Evolutionary conservation across 2,329 filamentous ascomycete genomes (phyloP).

Genomic region (Arthrobotrys megalospora): DNA sequence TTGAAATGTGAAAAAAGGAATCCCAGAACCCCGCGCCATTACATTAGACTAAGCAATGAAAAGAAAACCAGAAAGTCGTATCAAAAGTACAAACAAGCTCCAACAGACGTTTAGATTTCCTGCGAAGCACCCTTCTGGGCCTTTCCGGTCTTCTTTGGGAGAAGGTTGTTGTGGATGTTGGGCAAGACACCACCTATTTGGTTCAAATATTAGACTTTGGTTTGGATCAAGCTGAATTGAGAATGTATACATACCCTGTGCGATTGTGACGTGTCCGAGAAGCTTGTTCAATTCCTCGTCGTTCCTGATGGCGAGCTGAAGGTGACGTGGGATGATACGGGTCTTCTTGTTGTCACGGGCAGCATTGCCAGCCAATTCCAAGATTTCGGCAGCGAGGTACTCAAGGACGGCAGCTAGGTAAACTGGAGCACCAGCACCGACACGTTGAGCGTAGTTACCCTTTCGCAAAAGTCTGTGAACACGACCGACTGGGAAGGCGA

Average conservation of each 20-base stretch:
- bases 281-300: constrained; percentile 92
- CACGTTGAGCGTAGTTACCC: constrained; percentile 89
- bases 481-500: constrained; percentile 99
- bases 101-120: constrained; percentile 83
- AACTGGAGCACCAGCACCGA: constrained; percentile 79
- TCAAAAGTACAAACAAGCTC: constrained; percentile 48
- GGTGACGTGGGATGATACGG: constrained; percentile 98
- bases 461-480: constrained; percentile 94
- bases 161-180: constrained; percentile 78
- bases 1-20: constrained; percentile 59
- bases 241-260: constrained; percentile 66
- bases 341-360: constrained; percentile 99
- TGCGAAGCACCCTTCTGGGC: constrained; percentile 91
- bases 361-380: constrained; percentile 98
- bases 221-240: not conserved
- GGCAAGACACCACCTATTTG: constrained; percentile 58
- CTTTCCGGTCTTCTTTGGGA: constrained; percentile 99
- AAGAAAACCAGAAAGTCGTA: constrained; percentile 49
- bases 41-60: constrained; percentile 58
- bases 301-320: constrained; percentile 93
- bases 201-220: constrained; percentile 5
- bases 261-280: constrained; percentile 94
- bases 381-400: constrained; percentile 98
- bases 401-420: constrained; percentile 98
- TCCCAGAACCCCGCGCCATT: constrained; percentile 62